Percentiles rank a stretch among this genome's conserved stretches.
Evolutionary conservation across 257 asterid genomes (phyloP).

Genomic region (Linaria vulgaris): DNA sequence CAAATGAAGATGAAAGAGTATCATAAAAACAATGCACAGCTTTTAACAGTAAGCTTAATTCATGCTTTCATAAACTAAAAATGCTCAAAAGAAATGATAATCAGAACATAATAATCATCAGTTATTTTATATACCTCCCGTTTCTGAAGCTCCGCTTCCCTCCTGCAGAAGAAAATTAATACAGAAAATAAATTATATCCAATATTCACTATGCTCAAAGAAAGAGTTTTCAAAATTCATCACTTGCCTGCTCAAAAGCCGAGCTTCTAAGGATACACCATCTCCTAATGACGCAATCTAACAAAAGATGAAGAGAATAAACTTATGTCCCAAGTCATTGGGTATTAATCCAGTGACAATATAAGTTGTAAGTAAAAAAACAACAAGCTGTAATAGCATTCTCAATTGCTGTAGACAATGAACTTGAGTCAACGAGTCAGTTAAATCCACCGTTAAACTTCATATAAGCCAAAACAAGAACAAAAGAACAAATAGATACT

Average conservation of each 20-base stretch:
- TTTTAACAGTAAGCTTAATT: not conserved
- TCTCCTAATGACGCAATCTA: slow-evolving; percentile 93
- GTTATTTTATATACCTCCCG: slow-evolving; percentile 65
- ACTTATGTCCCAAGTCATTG: not conserved
- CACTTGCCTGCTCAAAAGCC: slow-evolving; percentile 84
- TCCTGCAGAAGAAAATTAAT: slow-evolving; percentile 46
- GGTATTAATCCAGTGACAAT: slow-evolving; percentile 3
- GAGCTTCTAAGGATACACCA: slow-evolving; percentile 93
- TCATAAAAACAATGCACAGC: not conserved
- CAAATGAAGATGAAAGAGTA: too few relatives aligned
- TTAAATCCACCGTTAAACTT: not conserved
- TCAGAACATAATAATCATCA: slow-evolving; percentile 13
- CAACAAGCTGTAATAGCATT: not conserved
- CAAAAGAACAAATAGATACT: too few relatives aligned
- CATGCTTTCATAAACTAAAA: not conserved
- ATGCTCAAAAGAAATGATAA: not conserved
- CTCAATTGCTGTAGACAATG: not conserved
- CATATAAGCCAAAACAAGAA: not conserved
- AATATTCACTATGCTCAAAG: slow-evolving; percentile 12
- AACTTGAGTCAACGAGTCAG: not conserved
- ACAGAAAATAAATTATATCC: slow-evolving; percentile 20
- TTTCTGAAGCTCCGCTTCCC: slow-evolving; percentile 93
- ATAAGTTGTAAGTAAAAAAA: not conserved
- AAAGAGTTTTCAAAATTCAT: slow-evolving; percentile 20
- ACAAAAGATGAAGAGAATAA: slow-evolving; percentile 20